phyloP scores from a whole-genome alignment of 768 basidiomycete species.

The Termitomyces heimii region DNA sequence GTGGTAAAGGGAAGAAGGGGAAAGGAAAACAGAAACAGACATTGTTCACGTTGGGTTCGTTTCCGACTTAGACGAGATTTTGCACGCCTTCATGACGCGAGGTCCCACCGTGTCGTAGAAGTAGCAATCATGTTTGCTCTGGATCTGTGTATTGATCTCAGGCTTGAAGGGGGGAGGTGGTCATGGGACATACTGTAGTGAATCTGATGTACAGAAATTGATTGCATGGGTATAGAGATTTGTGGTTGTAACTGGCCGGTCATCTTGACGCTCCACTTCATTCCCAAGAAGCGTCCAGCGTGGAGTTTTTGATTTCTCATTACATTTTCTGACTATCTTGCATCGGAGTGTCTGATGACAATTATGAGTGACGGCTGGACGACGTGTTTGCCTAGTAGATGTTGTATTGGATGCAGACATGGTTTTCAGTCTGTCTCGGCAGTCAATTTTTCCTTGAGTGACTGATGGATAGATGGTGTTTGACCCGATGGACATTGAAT shows the following conservation, averaged over 20 bases:
- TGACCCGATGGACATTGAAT: no score
- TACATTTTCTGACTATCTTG: not conserved
- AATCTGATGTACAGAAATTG: not conserved
- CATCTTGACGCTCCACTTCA: not conserved
- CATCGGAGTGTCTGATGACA: constrained; percentile 60
- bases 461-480: no score
- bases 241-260: not conserved
- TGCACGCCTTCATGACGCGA: not conserved
- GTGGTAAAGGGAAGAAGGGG: constrained; percentile 59
- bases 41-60: constrained; percentile 60
- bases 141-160: not conserved
- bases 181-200: not conserved
- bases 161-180: no score
- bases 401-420: not conserved
- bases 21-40: constrained; percentile 86
- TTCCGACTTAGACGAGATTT: constrained; percentile 22
- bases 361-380: constrained; percentile 80
- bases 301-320: not conserved
- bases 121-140: no score
- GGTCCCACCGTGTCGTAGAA: not conserved
- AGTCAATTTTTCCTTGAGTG: no score
- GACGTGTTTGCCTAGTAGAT: constrained; percentile 58
- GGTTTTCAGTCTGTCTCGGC: not conserved
- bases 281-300: not conserved
- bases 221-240: not conserved